phyloP scores from a whole-genome alignment of 352 stramenopile species.

The Phytophthora macrochlamydospora region DNA sequence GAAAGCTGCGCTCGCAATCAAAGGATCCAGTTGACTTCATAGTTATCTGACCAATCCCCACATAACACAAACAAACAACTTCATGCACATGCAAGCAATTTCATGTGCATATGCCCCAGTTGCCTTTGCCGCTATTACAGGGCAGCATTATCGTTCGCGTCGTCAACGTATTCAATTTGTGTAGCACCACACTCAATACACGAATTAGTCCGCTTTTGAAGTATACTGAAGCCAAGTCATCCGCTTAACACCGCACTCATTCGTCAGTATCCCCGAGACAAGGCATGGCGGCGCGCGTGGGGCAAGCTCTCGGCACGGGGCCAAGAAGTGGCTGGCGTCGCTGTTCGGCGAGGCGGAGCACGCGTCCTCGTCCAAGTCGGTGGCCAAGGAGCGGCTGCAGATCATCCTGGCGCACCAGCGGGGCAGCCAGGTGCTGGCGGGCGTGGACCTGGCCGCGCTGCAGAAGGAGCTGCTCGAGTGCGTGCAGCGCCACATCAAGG shows the following conservation, averaged over 20 bases:
- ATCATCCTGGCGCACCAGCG: slow-evolving; percentile 91
- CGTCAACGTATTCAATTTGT: slow-evolving; percentile 9
- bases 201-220: neutral
- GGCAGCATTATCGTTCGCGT: slow-evolving; percentile 14
- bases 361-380: slow-evolving; percentile 69
- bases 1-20: slow-evolving; percentile 72
- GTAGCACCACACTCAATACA: neutral
- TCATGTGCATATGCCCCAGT: too few species aligned
- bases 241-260: neutral
- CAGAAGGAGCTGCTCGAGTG: slow-evolving; percentile 87
- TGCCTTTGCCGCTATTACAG: neutral
- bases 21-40: slow-evolving; percentile 89
- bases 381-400: slow-evolving; percentile 88
- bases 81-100: neutral
- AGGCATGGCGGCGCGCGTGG: slow-evolving; percentile 55
- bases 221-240: neutral
- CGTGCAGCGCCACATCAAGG: slow-evolving; percentile 87
- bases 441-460: slow-evolving; percentile 78
- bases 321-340: slow-evolving; percentile 83
- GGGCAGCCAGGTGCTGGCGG: slow-evolving; percentile 81
- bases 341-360: slow-evolving; percentile 65
- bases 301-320: slow-evolving; percentile 51
- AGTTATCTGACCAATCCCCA: slow-evolving; percentile 82
- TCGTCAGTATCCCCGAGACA: neutral
- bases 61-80: neutral